Conservation (phyloP, 169 alveolate genomes). For the Cryptosporidium ubiquitum region DNA sequence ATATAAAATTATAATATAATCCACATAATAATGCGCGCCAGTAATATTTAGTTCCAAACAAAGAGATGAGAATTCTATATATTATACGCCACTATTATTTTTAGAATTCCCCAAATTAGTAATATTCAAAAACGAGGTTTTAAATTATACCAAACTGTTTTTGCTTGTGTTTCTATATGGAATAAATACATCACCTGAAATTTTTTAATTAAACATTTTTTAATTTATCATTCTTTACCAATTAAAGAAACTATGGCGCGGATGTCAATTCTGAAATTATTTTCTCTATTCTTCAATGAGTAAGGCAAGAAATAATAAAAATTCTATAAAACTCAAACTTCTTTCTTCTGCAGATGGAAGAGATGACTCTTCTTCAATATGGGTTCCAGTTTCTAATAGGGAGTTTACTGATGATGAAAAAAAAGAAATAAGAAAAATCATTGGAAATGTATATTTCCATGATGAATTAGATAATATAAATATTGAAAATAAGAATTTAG, state of each 20-base stretch:
- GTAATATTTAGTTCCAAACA: conserved; percentile 3
- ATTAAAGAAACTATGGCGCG: conserved; percentile 1
- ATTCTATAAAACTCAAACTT: conserved; percentile 15
- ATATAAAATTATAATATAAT: conserved; percentile 4
- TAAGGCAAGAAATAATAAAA: conserved; percentile 23
- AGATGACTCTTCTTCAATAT: neutral
- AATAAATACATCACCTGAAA: neutral
- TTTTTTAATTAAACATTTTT: neutral
- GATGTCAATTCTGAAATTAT: conserved; percentile 22
- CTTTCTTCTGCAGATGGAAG: neutral
- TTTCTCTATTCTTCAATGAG: conserved; percentile 2
- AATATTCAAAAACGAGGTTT: neutral
- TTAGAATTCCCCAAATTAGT: neutral
- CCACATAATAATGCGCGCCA: conserved; percentile 36
- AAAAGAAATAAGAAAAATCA: conserved; percentile 3
- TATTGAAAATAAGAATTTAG: neutral
- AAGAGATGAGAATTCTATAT: neutral
- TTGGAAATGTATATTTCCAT: conserved; percentile 45
- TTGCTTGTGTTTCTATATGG: no score
- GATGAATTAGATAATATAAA: conserved; percentile 14
- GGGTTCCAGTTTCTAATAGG: conserved; percentile 32
- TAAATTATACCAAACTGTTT: neutral
- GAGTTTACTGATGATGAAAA: conserved; percentile 38
- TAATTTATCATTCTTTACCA: neutral
- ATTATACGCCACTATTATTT: neutral